Conservation (phyloP, 257 asterid genomes). For the Mentha longifolia region DNA sequence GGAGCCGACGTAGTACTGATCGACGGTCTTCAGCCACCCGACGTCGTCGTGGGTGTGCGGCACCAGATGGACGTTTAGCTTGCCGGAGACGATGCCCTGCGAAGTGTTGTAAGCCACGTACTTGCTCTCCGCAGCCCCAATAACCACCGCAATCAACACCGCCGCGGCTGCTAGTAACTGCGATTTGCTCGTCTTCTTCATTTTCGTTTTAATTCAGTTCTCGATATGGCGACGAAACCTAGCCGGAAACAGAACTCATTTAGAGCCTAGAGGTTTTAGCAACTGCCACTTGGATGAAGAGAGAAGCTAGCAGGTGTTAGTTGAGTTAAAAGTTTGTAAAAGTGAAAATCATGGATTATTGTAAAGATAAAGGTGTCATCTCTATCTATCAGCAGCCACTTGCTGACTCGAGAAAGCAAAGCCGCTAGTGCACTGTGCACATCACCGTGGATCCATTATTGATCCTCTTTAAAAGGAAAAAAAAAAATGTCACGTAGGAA, state of each 20-base stretch:
- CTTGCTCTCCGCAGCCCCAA: slow-evolving; percentile 33
- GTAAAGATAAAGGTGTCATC: too few species aligned
- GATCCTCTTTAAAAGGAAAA: too few species aligned
- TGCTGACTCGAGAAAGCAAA: too few species aligned
- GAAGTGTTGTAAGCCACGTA: slow-evolving; percentile 51
- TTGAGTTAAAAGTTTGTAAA: background rate
- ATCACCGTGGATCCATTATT: too few species aligned
- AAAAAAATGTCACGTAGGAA: too few species aligned
- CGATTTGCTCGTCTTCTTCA: slow-evolving; percentile 23
- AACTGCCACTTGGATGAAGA: background rate
- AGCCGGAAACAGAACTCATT: too few species aligned
- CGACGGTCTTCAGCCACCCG: too few species aligned
- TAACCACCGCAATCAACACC: background rate
- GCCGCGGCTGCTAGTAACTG: background rate
- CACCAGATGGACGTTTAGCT: background rate
- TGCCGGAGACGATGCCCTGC: slow-evolving; percentile 32
- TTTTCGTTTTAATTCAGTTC: background rate
- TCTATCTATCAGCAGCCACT: too few species aligned
- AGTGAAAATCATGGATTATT: background rate
- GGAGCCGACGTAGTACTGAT: background rate
- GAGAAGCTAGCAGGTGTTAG: background rate
- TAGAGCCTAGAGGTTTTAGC: too few species aligned
- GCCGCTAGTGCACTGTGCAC: too few species aligned
- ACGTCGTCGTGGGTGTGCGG: slow-evolving; percentile 4
- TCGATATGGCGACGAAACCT: background rate